Evolutionary conservation across 2,329 filamentous ascomycete genomes (phyloP).

Genomic region (Paecilomyces variotii): DNA sequence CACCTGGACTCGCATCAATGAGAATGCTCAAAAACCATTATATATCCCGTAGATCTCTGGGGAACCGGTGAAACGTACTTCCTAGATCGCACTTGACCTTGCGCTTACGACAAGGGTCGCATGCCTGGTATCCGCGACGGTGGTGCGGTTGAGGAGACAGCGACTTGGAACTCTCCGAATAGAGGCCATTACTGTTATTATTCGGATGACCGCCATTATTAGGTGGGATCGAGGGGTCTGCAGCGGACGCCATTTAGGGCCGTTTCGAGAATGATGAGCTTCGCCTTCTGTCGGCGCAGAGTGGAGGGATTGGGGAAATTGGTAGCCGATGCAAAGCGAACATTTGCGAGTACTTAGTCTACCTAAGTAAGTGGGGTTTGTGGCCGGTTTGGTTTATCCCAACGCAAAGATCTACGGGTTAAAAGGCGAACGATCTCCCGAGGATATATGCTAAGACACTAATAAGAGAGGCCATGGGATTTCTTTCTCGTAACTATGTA

Average conservation of each 20-base stretch:
- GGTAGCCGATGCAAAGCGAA: conserved; percentile 34
- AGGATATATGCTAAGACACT: too few relatives aligned
- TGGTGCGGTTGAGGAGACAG: conserved; percentile 30
- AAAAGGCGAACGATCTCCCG: not conserved
- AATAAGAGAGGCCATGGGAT: too few relatives aligned
- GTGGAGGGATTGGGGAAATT: conserved; percentile 14
- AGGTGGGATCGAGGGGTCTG: not conserved
- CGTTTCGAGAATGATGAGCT: not conserved
- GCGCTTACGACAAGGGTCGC: conserved; percentile 41
- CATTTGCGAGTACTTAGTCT: not conserved
- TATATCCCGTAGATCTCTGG: too few relatives aligned
- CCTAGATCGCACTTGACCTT: conserved; percentile 44
- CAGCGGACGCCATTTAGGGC: conserved; percentile 3
- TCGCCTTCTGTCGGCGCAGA: conserved; percentile 7
- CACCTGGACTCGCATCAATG: conserved; percentile 36
- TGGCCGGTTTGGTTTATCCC: not conserved
- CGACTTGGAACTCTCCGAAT: conserved; percentile 19
- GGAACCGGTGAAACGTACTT: conserved; percentile 23
- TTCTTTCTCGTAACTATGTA: too few relatives aligned
- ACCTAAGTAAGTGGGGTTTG: not conserved
- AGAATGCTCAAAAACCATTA: not conserved
- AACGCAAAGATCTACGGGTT: too few relatives aligned
- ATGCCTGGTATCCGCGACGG: conserved; percentile 42
- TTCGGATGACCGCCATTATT: conserved; percentile 1
- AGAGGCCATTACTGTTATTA: conserved; percentile 4